phyloP scores from a whole-genome alignment of 2,329 filamentous ascomycete genomes.

The Colletotrichum sp. region DNA sequence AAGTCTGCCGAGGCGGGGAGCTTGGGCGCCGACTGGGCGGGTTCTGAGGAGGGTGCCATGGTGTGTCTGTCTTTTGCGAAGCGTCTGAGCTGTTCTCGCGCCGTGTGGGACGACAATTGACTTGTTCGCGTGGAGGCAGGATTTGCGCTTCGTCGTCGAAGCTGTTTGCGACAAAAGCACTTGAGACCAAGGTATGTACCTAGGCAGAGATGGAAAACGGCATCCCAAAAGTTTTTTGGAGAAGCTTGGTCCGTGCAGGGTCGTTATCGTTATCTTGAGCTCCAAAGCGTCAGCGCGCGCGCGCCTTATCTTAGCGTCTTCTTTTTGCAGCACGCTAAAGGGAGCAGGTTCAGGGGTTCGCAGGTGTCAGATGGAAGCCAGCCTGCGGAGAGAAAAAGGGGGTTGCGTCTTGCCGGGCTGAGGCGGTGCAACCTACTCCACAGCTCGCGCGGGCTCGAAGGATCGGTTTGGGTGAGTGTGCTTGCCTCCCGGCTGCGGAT shows the following conservation, averaged over 20 bases:
- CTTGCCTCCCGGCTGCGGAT: not conserved
- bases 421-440: not conserved
- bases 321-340: not conserved
- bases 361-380: not conserved
- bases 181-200: not conserved
- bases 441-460: not conserved
- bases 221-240: not conserved
- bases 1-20: slow-evolving; percentile 40
- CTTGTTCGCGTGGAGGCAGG: not conserved
- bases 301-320: not conserved
- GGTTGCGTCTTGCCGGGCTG: not conserved
- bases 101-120: not conserved
- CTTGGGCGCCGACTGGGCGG: slow-evolving; percentile 21
- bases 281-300: not conserved
- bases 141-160: not conserved
- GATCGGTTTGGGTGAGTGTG: not conserved
- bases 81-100: not conserved
- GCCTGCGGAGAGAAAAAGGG: not conserved
- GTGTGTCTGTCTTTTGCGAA: not conserved
- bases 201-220: not conserved
- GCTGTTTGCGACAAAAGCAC: not conserved
- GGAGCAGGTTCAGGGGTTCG: not conserved
- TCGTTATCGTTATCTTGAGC: not conserved
- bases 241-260: not conserved
- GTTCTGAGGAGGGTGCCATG: not conserved